Evolutionary conservation across 257 asterid species (phyloP).

Genomic region (Osmanthus fragrans): DNA sequence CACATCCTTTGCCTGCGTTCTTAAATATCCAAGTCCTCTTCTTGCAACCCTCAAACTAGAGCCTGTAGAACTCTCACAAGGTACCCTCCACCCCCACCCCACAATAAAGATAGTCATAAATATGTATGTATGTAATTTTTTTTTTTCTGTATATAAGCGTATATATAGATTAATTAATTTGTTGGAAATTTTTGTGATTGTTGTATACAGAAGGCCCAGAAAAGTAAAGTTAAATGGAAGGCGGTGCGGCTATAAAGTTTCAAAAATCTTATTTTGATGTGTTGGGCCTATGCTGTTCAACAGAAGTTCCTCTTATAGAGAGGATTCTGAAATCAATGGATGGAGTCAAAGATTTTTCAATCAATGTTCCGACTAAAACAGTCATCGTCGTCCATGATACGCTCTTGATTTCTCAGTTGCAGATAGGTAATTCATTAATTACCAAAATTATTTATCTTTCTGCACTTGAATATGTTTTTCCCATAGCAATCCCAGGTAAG

Average conservation of each 20-base stretch:
- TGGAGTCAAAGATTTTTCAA: conserved; percentile 66
- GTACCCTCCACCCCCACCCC: neutral
- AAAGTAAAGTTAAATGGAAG: neutral
- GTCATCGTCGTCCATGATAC: conserved; percentile 71
- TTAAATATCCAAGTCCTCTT: neutral
- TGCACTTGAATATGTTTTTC: neutral
- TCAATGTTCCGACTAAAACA: conserved; percentile 62
- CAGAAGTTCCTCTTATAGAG: conserved; percentile 58
- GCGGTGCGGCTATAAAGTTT: conserved; percentile 22
- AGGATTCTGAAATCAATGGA: conserved; percentile 58
- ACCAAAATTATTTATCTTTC: no score
- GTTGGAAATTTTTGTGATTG: neutral
- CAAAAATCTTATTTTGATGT: conserved; percentile 89
- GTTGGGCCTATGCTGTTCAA: conserved; percentile 71
- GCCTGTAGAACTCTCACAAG: neutral
- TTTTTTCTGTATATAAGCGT: neutral
- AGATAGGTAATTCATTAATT: conserved; percentile 52
- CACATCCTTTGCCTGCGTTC: neutral
- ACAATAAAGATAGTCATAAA: neutral
- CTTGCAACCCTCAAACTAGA: neutral
- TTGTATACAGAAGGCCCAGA: neutral
- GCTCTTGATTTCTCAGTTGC: conserved; percentile 48
- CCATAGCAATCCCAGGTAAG: no score
- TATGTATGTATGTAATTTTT: neutral
- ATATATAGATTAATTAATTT: neutral